Evolutionary conservation across 257 asterid species (phyloP).

Genomic region (Galeopsis tetrahit): DNA sequence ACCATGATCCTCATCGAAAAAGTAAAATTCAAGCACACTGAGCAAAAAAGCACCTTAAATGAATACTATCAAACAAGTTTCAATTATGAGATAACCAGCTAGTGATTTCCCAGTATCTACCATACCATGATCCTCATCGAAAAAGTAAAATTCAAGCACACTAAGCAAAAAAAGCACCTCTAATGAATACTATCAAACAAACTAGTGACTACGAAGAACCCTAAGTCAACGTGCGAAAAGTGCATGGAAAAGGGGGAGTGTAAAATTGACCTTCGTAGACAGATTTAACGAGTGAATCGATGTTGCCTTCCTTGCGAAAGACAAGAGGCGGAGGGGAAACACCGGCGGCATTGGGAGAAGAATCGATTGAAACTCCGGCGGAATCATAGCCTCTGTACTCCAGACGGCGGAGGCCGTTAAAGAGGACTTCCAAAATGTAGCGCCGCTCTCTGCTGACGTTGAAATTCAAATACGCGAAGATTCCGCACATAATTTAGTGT

Average conservation of each 20-base stretch:
- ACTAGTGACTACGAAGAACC: not conserved
- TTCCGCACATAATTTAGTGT: conserved; percentile 75
- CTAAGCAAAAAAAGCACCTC: not conserved
- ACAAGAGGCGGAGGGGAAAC: conserved; percentile 56
- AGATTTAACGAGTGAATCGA: conserved; percentile 77
- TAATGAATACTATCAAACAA: not conserved
- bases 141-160: not conserved
- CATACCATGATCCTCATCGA: conserved; percentile 12
- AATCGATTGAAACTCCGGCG: conserved; percentile 81
- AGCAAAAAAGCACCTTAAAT: too few species aligned
- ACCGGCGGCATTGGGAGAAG: conserved; percentile 27
- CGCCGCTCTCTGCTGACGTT: conserved; percentile 72
- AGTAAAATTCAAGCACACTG: too few species aligned
- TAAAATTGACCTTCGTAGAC: conserved; percentile 57
- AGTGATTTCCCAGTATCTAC: conserved; percentile 8
- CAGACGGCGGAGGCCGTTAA: conserved; percentile 63
- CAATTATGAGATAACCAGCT: too few species aligned
- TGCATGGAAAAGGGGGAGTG: not conserved
- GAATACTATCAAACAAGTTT: too few species aligned
- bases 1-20: not conserved
- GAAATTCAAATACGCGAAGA: conserved; percentile 89
- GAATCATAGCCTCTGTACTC: conserved; percentile 99
- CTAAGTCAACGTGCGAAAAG: not conserved
- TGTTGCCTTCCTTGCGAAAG: conserved; percentile 82
- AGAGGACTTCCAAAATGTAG: conserved; percentile 77